These are phyloP conservation scores for Ballota nigra DNA, from an alignment of 257 asterid genomes.

Conservation along the genomic window DNA sequence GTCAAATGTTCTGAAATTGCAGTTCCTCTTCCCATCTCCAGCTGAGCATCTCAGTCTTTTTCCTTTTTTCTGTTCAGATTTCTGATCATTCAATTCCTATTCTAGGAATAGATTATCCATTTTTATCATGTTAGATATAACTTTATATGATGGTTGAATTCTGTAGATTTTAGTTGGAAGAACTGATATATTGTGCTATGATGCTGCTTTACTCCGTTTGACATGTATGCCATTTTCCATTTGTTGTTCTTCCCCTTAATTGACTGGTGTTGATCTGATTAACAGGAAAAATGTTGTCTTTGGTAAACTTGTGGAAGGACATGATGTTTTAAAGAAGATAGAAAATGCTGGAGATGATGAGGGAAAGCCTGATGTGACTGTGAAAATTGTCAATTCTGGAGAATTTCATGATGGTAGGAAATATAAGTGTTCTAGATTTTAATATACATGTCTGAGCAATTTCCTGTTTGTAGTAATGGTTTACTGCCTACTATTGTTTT, in stretches of 20 bases:
- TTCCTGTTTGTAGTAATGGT: slow-evolving; percentile 4
- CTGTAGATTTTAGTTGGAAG: neutral
- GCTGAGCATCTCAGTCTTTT: slow-evolving; percentile 7
- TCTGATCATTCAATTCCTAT: neutral
- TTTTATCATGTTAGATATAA: neutral
- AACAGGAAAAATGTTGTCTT: slow-evolving; percentile 84
- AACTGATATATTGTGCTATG: neutral
- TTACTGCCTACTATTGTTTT: neutral
- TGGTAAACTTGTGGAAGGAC: slow-evolving; percentile 89
- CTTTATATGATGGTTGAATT: neutral
- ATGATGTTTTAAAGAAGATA: slow-evolving; percentile 78
- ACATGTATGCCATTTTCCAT: neutral
- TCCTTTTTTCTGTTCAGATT: neutral
- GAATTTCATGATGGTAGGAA: slow-evolving; percentile 75
- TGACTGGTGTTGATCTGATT: slow-evolving; percentile 24
- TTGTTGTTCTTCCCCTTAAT: neutral
- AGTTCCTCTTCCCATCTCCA: neutral
- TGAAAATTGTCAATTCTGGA: slow-evolving; percentile 86
- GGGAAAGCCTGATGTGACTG: slow-evolving; percentile 86
- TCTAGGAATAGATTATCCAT: neutral
- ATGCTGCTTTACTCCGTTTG: slow-evolving; percentile 5
- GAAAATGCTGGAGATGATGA: slow-evolving; percentile 84
- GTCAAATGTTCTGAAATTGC: neutral
- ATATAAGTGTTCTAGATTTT: slow-evolving; percentile 3
- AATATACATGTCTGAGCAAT: neutral